Conservation (phyloP, 2,329 filamentous ascomycete genomes). For the Fusarium camptoceras region DNA sequence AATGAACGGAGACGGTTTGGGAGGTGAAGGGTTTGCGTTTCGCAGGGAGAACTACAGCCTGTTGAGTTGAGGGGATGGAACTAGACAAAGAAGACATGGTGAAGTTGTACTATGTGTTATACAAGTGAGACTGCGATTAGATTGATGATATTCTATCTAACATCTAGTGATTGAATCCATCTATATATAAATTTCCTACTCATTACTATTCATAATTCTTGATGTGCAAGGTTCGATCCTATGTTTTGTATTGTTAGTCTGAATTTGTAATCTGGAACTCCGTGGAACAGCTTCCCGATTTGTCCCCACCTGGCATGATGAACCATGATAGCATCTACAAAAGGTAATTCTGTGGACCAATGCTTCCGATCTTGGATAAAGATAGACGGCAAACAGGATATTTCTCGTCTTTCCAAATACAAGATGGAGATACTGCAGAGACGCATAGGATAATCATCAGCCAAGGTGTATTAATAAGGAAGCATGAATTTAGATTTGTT, state of each 20-base stretch:
- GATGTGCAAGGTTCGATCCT: neutral
- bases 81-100: conserved; percentile 32
- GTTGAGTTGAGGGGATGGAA: conserved; percentile 70
- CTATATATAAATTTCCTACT: neutral
- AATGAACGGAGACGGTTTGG: conserved; percentile 59
- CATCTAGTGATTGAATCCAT: neutral
- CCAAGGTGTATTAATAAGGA: neutral
- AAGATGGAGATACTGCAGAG: neutral
- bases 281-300: conserved; percentile 19
- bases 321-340: neutral
- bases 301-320: conserved; percentile 6
- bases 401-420: neutral
- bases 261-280: conserved; percentile 26
- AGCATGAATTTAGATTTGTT: neutral
- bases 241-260: neutral
- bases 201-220: neutral
- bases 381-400: neutral
- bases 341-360: neutral
- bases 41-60: conserved; percentile 69
- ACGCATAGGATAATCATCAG: neutral
- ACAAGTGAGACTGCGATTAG: neutral
- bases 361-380: neutral
- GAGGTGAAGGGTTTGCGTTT: conserved; percentile 64
- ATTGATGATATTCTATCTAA: neutral
- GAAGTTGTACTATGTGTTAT: neutral